A percentile compares a stretch with the other conserved stretches of the same genome.
phyloP scores from a whole-genome alignment of 177 flowering plant species.

The Vitis hybrid region DNA sequence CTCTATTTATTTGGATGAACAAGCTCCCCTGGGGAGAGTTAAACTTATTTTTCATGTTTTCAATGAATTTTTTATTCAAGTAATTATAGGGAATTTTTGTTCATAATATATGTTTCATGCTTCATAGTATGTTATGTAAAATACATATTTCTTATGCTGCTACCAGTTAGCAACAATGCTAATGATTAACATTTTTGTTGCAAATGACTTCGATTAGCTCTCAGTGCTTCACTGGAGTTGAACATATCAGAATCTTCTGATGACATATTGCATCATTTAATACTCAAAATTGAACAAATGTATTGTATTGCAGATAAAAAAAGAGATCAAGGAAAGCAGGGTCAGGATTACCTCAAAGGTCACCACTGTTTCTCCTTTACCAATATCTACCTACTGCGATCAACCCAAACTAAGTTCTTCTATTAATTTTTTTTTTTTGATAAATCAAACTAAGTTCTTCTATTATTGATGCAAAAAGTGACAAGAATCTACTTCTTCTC shows the following conservation, averaged over 20 bases:
- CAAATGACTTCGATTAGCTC: background rate
- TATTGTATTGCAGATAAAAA: conserved; percentile 67
- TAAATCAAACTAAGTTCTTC: too few species aligned
- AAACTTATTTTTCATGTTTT: too few species aligned
- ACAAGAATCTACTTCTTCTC: background rate
- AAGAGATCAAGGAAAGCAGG: conserved; percentile 89
- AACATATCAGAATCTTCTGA: background rate
- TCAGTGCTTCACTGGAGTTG: background rate
- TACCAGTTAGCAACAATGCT: background rate
- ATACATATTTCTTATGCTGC: background rate
- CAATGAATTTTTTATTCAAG: too few species aligned
- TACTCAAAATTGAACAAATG: background rate
- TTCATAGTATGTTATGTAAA: background rate
- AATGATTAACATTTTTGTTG: background rate
- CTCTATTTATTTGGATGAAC: too few species aligned
- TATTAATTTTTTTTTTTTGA: too few species aligned
- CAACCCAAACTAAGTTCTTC: background rate
- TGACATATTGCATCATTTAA: background rate
- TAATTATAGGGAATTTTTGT: background rate
- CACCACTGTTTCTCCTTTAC: conserved; percentile 6
- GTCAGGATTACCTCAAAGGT: conserved; percentile 88
- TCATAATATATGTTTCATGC: background rate
- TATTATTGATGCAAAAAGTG: background rate
- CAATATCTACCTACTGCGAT: background rate
- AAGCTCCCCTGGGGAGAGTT: too few species aligned